Conservation (phyloP, 2,329 filamentous ascomycete species). For the Fusarium sublunatum region DNA sequence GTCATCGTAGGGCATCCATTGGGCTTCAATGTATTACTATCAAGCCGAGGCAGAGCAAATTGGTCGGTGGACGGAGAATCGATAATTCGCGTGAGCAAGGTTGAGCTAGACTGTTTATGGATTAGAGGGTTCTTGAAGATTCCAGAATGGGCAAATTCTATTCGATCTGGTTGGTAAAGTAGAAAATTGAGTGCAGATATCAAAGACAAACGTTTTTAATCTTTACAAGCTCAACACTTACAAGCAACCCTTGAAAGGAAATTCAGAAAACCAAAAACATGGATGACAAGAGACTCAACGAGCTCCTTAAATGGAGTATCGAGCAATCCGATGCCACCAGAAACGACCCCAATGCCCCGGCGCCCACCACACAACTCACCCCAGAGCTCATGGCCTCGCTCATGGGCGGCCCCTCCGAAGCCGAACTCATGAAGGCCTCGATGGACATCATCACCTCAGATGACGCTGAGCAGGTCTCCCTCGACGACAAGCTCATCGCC, state of each 20-base stretch:
- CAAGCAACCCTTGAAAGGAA: constrained; percentile 4
- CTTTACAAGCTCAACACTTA: constrained; percentile 4
- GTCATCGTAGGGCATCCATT: constrained; percentile 9
- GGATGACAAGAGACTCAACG: constrained; percentile 72
- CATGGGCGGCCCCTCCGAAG: constrained; percentile 87
- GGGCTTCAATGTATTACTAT: constrained; percentile 15
- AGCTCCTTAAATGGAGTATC: constrained; percentile 82
- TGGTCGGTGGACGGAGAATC: constrained; percentile 27
- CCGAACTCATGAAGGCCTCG: constrained; percentile 87
- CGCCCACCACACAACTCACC: constrained; percentile 63
- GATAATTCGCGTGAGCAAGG: constrained; percentile 24
- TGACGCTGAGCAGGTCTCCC: constrained; percentile 67
- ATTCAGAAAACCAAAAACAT: constrained; percentile 47
- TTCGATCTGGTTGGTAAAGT: constrained; percentile 36
- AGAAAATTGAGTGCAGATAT: constrained; percentile 29
- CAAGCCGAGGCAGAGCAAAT: constrained; percentile 5
- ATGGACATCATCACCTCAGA: constrained; percentile 79
- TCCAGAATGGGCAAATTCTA: constrained; percentile 54
- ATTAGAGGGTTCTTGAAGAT: constrained; percentile 54
- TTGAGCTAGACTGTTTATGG: constrained; percentile 45
- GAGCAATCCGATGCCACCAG: constrained; percentile 57
- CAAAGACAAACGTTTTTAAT: constrained; percentile 14
- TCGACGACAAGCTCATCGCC: constrained; percentile 82
- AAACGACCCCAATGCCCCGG: constrained; percentile 48
- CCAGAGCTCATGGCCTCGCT: constrained; percentile 78